phyloP scores from a whole-genome alignment of 2,329 filamentous ascomycete genomes.

The Zalaria sp. region DNA sequence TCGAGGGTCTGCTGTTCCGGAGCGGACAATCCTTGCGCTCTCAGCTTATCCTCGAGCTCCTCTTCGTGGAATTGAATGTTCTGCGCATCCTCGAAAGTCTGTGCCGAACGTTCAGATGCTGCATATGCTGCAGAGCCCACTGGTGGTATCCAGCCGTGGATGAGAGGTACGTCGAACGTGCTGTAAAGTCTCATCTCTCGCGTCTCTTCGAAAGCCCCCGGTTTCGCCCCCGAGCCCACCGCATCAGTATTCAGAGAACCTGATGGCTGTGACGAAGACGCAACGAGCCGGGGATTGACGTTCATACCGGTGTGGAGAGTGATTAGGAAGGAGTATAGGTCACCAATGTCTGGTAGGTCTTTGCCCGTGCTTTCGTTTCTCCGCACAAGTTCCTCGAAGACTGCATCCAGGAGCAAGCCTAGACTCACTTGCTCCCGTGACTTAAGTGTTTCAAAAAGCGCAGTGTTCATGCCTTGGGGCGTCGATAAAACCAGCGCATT shows the following conservation, averaged over 20 bases:
- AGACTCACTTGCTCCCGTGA: conserved; percentile 80
- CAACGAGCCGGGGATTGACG: conserved; percentile 80
- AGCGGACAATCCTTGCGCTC: conserved; percentile 46
- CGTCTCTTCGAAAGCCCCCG: conserved; percentile 78
- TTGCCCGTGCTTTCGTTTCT: conserved; percentile 45
- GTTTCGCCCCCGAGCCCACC: conserved; percentile 14
- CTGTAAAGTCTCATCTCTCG: conserved; percentile 82
- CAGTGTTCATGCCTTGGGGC: conserved; percentile 49
- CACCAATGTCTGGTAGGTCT: conserved; percentile 69
- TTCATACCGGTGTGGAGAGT: conserved; percentile 95
- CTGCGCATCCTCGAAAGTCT: conserved; percentile 84
- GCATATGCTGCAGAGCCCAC: conserved; percentile 49
- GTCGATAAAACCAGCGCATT: conserved; percentile 84
- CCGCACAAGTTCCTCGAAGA: conserved; percentile 84
- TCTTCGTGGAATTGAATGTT: conserved; percentile 79
- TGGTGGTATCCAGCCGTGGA: conserved; percentile 86
- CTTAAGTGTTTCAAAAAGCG: conserved; percentile 62
- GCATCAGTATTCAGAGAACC: conserved; percentile 13
- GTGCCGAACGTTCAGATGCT: conserved; percentile 60
- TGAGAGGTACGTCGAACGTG: conserved; percentile 73
- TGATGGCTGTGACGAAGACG: conserved; percentile 34
- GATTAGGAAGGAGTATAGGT: conserved; percentile 76
- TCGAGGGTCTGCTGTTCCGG: conserved; percentile 69
- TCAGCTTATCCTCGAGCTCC: conserved; percentile 70
- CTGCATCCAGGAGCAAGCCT: conserved; percentile 68